A percentile compares a stretch with the other conserved stretches of the same genome.
phyloP scores from a whole-genome alignment of 192 early-diverging fungal species.

The Linnemannia hyalina region DNA sequence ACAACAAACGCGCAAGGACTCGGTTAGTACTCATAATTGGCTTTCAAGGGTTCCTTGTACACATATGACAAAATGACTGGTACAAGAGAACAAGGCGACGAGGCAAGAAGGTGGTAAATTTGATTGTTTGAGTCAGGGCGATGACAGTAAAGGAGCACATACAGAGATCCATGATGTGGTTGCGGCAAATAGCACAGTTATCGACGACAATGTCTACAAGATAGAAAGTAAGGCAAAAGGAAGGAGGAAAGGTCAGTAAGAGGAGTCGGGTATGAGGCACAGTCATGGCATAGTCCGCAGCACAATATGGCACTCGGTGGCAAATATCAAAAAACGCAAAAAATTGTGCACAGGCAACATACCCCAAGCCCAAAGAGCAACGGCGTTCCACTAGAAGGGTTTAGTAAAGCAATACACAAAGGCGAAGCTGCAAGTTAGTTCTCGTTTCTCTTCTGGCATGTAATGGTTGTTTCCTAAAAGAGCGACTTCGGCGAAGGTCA shows the following conservation, averaged over 20 bases:
- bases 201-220: slow-evolving; percentile 93
- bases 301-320: not conserved
- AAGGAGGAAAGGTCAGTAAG: not conserved
- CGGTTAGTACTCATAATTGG: not conserved
- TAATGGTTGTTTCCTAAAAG: not conserved
- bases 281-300: slow-evolving; percentile 40
- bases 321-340: not conserved
- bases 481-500: not conserved
- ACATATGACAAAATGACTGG: not conserved
- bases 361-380: slow-evolving; percentile 99
- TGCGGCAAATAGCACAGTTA: slow-evolving; percentile 99
- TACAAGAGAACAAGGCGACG: not conserved
- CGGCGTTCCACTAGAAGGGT: slow-evolving; percentile 93
- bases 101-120: not conserved
- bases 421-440: not conserved
- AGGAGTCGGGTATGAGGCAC: slow-evolving; percentile 6
- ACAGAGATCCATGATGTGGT: slow-evolving; percentile 99
- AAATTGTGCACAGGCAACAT: slow-evolving; percentile 22
- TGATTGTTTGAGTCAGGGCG: not conserved
- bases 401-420: not conserved
- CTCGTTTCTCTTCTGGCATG: not conserved
- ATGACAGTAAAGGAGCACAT: slow-evolving; percentile 25
- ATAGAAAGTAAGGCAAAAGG: slow-evolving; percentile 5
- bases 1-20: not conserved
- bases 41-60: not conserved